Evolutionary conservation across 2,329 filamentous ascomycete species (phyloP).

Genomic region (Aspergillus eucalypticola): DNA sequence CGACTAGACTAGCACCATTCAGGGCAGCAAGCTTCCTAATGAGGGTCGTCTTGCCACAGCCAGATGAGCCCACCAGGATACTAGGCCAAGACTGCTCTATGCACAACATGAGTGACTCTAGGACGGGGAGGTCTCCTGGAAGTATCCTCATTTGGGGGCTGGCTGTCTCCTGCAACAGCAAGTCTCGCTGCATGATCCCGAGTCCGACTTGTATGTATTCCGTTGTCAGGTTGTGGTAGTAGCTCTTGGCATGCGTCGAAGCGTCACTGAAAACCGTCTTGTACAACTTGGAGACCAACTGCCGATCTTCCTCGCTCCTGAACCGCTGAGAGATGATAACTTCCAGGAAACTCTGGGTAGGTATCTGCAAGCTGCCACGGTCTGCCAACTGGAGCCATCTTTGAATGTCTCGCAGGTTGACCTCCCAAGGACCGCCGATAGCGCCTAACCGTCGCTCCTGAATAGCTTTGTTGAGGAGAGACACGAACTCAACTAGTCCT

Average conservation of each 20-base stretch:
- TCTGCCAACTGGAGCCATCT: conserved; percentile 78
- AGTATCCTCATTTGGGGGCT: conserved; percentile 38
- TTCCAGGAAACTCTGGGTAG: conserved; percentile 73
- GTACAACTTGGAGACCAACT: conserved; percentile 67
- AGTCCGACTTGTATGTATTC: conserved; percentile 76
- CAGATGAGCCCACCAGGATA: conserved; percentile 81
- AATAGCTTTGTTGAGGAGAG: conserved; percentile 70
- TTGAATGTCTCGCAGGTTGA: conserved; percentile 87
- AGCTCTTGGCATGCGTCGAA: conserved; percentile 54
- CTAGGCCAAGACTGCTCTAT: conserved; percentile 84
- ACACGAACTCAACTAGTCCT: conserved; percentile 77
- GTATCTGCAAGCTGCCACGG: conserved; percentile 61
- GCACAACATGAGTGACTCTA: conserved; percentile 86
- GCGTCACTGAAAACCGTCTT: conserved; percentile 59
- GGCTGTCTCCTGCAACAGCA: conserved; percentile 37
- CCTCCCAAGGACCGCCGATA: conserved; percentile 83
- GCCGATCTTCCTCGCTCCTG: conserved; percentile 68
- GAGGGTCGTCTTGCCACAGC: conserved; percentile 81
- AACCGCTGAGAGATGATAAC: conserved; percentile 87
- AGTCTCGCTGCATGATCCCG: conserved; percentile 66
- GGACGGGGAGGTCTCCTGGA: conserved; percentile 59
- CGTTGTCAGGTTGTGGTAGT: conserved; percentile 70
- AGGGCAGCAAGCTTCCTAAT: conserved; percentile 78
- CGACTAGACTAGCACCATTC: conserved; percentile 72
- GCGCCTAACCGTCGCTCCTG: conserved; percentile 56